Evolutionary conservation across 78 protist genomes (phyloP), one percentile per base, ranked within the genome.

Genomic region (Monocercomonoides exilis): DNA sequence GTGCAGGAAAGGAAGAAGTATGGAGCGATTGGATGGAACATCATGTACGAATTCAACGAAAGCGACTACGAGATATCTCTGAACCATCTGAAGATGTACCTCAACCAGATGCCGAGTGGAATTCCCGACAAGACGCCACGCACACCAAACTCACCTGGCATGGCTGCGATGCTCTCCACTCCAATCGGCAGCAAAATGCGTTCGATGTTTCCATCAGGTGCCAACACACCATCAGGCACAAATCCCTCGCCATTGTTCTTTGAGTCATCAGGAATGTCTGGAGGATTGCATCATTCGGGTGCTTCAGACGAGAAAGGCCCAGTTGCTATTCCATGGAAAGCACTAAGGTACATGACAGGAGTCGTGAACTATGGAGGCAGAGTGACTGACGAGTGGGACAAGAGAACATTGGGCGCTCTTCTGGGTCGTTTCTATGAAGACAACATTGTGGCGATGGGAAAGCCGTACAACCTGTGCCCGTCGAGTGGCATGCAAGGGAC

Each of bases 361-460:
- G 21, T 32, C 70, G 70, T 54, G 45, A 80, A 88, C 80, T 92
- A 93, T 91, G 95, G 95, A 4, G 95, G 95, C 21, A 88, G 95
- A 32, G 92, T 93, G 4, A 93, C 95, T 1, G 94, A 93, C n/a
- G 92, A 92, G 34, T 46, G 87, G 85, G 95, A 93, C 79, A 82
- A 92, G n/a, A 81, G 95, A 2, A 36, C 45, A 43, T 5, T 92
- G 4, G 36, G 38, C 36, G 1, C 77, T 21, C 43, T 54, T 1
- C 92, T 92, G 42, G 41, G 1, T 2, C 45, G 0, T 0, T 79
- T 0, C 85, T 21, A 41, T 4, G 41, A 33, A 43, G 43, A 54
- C 38, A 21, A 54, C 70, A 54, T 54, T 21, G 38, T 54, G 38
- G 21, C 70, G 21, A 6, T 4, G 45, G 36, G 36, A 21, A 41